These are phyloP conservation scores for Metarhizium robertsii DNA, from an alignment of 2,329 filamentous ascomycete species.

Conservation along the genomic window DNA sequence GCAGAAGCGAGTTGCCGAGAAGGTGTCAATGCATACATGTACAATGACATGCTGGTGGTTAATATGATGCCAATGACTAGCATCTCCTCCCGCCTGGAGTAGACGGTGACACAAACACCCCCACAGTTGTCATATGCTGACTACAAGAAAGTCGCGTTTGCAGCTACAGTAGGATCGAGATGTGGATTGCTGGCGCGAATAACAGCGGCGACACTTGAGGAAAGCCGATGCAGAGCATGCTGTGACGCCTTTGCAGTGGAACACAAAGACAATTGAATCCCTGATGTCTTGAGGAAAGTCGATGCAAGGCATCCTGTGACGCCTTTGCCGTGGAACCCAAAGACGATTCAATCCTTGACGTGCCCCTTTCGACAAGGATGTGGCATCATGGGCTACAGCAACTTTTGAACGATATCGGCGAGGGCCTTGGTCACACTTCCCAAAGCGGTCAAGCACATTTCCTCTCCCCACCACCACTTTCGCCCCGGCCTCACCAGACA, in stretches of 20 bases:
- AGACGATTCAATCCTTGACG: not conserved
- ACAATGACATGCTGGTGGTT: not conserved
- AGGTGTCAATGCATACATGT: not conserved
- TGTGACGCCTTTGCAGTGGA: not conserved
- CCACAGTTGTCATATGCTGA: not conserved
- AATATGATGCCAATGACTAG: too few species aligned
- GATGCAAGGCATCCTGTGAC: not conserved
- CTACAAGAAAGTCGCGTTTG: not conserved
- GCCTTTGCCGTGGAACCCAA: not conserved
- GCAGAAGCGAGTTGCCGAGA: not conserved
- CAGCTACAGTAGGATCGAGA: not conserved
- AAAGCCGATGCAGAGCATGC: not conserved
- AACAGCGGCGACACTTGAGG: not conserved
- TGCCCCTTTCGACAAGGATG: too few species aligned
- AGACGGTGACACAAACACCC: too few species aligned
- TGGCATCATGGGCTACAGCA: not conserved
- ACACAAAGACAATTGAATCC: not conserved
- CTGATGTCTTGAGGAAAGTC: not conserved
- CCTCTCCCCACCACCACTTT: not conserved
- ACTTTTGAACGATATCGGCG: conserved; percentile 2
- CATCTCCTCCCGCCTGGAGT: too few species aligned
- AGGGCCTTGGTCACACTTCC: not conserved
- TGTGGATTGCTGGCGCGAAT: not conserved
- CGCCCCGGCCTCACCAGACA: not conserved
- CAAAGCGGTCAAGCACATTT: conserved; percentile 1